A percentile compares a stretch with the other conserved stretches of the same genome.
Conservation (phyloP, 2,329 filamentous ascomycete species). For the Seiridium cupressi region DNA sequence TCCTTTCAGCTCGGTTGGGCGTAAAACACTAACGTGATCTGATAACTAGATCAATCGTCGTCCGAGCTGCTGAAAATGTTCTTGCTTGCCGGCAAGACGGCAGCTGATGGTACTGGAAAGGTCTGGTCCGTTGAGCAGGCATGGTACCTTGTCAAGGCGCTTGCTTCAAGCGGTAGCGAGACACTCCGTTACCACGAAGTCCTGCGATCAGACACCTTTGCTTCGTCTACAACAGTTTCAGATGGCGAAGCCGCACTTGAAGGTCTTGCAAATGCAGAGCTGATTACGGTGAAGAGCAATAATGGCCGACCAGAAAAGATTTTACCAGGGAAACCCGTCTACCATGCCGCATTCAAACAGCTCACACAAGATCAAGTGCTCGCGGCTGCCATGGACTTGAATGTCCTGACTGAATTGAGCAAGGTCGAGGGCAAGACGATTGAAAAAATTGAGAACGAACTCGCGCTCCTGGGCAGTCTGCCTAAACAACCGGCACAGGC, state of each 20-base stretch:
- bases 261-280: conserved; percentile 78
- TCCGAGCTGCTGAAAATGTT: conserved; percentile 94
- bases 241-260: conserved; percentile 75
- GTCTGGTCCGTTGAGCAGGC: conserved; percentile 84
- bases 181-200: conserved; percentile 83
- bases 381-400: conserved; percentile 69
- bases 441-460: conserved; percentile 75
- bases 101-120: conserved; percentile 41
- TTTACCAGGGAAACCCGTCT: conserved; percentile 81
- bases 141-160: conserved; percentile 80
- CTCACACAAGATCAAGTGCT: conserved; percentile 72
- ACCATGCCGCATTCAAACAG: conserved; percentile 75
- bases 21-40: not conserved
- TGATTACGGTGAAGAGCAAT: conserved; percentile 72
- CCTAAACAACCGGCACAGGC: conserved; percentile 71
- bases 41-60: conserved; percentile 71
- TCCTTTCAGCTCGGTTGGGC: too few species aligned
- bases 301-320: conserved; percentile 78
- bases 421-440: conserved; percentile 73
- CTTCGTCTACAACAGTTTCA: conserved; percentile 50
- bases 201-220: conserved; percentile 73
- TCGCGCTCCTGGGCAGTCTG: conserved; percentile 67
- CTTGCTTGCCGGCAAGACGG: conserved; percentile 63
- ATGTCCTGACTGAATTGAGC: conserved; percentile 65
- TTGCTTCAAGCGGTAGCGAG: conserved; percentile 60